Percentiles rank a stretch among this genome's conserved stretches.
Conservation (phyloP, 345 rosid species). For the Eucalyptus polyanthemos region DNA sequence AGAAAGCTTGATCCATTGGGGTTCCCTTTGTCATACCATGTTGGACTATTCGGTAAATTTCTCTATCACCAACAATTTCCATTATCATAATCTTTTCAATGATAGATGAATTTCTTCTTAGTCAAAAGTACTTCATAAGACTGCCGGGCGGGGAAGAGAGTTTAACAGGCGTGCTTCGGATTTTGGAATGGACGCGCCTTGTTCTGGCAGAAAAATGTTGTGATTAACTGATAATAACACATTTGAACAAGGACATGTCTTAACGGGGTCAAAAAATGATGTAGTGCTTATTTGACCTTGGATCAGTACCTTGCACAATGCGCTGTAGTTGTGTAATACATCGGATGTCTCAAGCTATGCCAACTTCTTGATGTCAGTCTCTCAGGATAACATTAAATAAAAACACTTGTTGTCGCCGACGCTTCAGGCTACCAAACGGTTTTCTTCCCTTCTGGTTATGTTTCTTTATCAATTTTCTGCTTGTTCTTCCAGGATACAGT, state of each 20-base stretch:
- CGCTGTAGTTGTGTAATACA: not conserved
- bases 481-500: slow-evolving; percentile 16
- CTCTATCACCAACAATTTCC: no score
- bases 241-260: not conserved
- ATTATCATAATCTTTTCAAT: no score
- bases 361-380: not conserved
- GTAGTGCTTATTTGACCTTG: not conserved
- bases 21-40: no score
- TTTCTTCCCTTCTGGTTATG: not conserved
- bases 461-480: not conserved
- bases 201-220: no score
- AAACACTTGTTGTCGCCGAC: not conserved
- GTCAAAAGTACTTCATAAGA: no score
- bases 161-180: no score
- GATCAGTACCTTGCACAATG: not conserved
- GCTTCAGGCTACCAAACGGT: not conserved
- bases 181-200: no score
- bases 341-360: slow-evolving; percentile 41
- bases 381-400: not conserved
- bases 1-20: no score
- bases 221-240: no score
- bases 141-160: no score
- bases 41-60: no score
- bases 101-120: no score
- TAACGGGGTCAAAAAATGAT: not conserved